These are phyloP conservation scores for Byssothecium circinans DNA, from an alignment of 2,329 filamentous ascomycete genomes.

Conservation along the genomic window DNA sequence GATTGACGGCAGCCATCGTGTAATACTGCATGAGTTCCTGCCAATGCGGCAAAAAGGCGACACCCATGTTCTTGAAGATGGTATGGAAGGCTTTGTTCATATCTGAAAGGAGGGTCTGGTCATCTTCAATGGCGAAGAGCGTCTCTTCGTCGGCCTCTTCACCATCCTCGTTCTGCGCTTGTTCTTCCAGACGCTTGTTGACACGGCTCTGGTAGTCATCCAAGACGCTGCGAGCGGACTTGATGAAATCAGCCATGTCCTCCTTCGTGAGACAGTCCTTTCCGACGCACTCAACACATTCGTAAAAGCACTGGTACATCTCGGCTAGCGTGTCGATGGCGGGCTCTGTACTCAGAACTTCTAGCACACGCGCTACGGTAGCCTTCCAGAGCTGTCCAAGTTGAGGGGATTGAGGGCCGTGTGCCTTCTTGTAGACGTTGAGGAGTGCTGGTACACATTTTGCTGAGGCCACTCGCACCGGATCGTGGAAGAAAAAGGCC, in stretches of 20 bases:
- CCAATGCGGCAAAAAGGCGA: conserved; percentile 83
- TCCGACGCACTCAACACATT: conserved; percentile 91
- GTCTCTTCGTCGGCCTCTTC: conserved; percentile 88
- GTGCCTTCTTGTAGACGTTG: conserved; percentile 90
- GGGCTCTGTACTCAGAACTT: conserved; percentile 90
- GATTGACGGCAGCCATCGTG: conserved; percentile 76
- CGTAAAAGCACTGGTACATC: conserved; percentile 99
- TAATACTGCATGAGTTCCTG: conserved; percentile 84
- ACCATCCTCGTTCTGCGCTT: conserved; percentile 79
- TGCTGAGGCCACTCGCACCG: conserved; percentile 90
- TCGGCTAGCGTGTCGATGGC: conserved; percentile 95
- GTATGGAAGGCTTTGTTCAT: conserved; percentile 99
- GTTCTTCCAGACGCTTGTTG: conserved; percentile 78
- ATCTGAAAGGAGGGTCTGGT: conserved; percentile 92
- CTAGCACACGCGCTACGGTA: conserved; percentile 87
- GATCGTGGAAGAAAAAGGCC: conserved; percentile 99
- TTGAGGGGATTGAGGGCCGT: conserved; percentile 77
- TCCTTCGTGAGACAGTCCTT: conserved; percentile 75
- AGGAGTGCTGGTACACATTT: conserved; percentile 92
- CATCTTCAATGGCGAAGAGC: conserved; percentile 91
- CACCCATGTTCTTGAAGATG: conserved; percentile 95
- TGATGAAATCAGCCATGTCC: conserved; percentile 86
- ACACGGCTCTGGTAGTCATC: conserved; percentile 93
- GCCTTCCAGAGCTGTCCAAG: conserved; percentile 80
- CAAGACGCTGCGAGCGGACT: conserved; percentile 79